Evolutionary conservation across 2,329 filamentous ascomycete genomes (phyloP).

Genomic region (Endoconidiophora polonica): DNA sequence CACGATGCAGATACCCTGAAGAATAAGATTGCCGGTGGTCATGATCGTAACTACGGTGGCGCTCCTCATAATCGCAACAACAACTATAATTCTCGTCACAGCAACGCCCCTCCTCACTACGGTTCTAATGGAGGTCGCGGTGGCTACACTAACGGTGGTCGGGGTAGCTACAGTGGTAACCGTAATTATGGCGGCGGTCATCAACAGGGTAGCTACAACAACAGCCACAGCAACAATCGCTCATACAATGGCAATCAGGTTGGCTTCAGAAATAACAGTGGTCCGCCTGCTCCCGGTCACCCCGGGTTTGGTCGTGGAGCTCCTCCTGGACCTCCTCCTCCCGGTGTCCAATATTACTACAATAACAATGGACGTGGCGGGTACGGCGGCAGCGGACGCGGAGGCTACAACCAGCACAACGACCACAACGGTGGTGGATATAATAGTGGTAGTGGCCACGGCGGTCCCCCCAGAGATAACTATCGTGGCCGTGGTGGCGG

Average conservation of each 20-base stretch:
- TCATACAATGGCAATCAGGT: constrained; percentile 13
- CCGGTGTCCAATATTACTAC: constrained; percentile 12
- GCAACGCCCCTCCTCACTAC: constrained; percentile 16
- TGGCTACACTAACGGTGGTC: constrained; percentile 9
- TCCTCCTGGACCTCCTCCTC: constrained; percentile 29
- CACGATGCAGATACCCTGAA: constrained; percentile 60
- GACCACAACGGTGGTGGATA: constrained; percentile 1
- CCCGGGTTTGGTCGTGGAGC: constrained; percentile 26
- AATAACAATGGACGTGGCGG: constrained; percentile 12
- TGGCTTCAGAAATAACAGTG: constrained; percentile 19
- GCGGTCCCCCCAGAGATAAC: constrained; percentile 3
- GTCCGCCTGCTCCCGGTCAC: constrained; percentile 29
- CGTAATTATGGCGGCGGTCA: constrained; percentile 4
- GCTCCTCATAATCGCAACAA: constrained; percentile 31
- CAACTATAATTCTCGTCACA: constrained; percentile 9
- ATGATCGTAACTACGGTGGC: constrained; percentile 55
- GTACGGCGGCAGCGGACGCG: constrained; percentile 2
- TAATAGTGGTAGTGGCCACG: not conserved
- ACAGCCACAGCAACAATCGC: constrained; percentile 15
- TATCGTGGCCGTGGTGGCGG: constrained; percentile 3
- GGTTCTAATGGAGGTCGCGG: constrained; percentile 25
- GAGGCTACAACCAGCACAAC: not conserved
- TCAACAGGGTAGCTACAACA: constrained; percentile 13
- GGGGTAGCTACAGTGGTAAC: constrained; percentile 1
- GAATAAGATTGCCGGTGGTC: constrained; percentile 40